phyloP scores from a whole-genome alignment of 129 eudicot species.

The Cynara cardunculus region DNA sequence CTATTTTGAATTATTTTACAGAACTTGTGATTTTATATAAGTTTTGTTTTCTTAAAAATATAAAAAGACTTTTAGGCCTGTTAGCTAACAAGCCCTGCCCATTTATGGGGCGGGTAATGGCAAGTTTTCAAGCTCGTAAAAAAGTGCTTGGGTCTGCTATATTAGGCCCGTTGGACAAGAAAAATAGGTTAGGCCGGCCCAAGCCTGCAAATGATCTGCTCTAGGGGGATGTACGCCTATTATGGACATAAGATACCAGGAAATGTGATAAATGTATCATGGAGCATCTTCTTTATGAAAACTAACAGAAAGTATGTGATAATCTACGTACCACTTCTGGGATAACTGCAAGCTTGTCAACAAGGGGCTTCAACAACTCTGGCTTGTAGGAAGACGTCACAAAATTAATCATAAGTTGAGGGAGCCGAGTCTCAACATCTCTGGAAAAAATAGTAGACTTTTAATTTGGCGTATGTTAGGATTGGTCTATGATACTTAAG shows the following conservation, averaged over 20 bases:
- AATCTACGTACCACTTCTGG: slow-evolving; percentile 70
- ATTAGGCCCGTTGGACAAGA: too few species aligned
- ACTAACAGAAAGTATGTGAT: neutral
- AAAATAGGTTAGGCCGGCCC: too few species aligned
- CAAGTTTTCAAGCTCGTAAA: too few species aligned
- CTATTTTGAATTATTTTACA: too few species aligned
- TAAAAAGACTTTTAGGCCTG: too few species aligned
- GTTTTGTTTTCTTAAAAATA: too few species aligned
- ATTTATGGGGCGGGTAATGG: too few species aligned
- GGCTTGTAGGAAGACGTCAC: slow-evolving; percentile 93
- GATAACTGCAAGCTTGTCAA: slow-evolving; percentile 57
- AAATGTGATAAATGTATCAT: neutral
- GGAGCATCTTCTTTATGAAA: neutral
- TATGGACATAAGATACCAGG: neutral
- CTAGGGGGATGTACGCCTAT: neutral
- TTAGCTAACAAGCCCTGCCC: too few species aligned
- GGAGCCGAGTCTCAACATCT: slow-evolving; percentile 53
- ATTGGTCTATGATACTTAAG: neutral
- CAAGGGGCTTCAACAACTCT: slow-evolving; percentile 74
- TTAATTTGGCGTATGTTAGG: slow-evolving; percentile 3
- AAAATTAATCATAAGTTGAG: slow-evolving; percentile 92
- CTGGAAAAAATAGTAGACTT: slow-evolving; percentile 32
- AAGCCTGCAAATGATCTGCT: too few species aligned
- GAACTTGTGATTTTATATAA: too few species aligned
- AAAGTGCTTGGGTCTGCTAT: too few species aligned